Evolutionary conservation across 192 early-diverging fungal genomes (phyloP), one percentile per base, ranked within the genome.

Genomic region (Oehlia diaphana): DNA sequence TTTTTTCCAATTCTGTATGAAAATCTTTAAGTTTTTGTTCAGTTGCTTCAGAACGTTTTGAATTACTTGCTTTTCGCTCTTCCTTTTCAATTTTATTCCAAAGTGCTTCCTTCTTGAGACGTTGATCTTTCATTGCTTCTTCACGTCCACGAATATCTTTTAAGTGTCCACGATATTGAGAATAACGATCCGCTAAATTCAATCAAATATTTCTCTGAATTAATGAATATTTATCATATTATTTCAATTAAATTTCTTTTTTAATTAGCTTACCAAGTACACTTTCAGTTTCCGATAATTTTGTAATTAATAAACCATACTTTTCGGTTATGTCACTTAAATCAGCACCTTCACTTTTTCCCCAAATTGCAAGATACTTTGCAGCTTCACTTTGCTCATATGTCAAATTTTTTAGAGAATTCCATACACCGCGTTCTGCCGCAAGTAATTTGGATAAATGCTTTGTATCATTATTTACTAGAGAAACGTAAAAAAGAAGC

Each of bases 1-100:
- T 9, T 49, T 33, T 78, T 49, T 78, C 64, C 12, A 78, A 47
- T 49, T 78, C 76, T n/a, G 67, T 53, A 12, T 68, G 63, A 13
- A 44, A 68, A 42, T 78, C 65, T 50, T 39, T 47, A 68, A 78
- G 35, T 53, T 49, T 78, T 42, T 21, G 28, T 66, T 78, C 61
- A 50, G 14, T 13, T 6, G 37, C 23, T 26, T 76, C 74, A 9
- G 74, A 19, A 37, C n/a, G 58, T 77, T 77, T 77, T 78, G 76
- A 78, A 37, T 39, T 31, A 39, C 37, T 65, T 68, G 76, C 49
- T 14, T 63, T 62, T 31, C 76, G 76, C 26, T 78, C 63, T 78
- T 78, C 76, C 21, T 68, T 78, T 63, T 78, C 76, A 16, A 78
- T 68, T 68, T 78, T 67, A 26, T 26, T 67, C 76, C 76, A 78